Conservation (phyloP, 2,329 filamentous ascomycete species). For the Paecilomyces sp. region DNA sequence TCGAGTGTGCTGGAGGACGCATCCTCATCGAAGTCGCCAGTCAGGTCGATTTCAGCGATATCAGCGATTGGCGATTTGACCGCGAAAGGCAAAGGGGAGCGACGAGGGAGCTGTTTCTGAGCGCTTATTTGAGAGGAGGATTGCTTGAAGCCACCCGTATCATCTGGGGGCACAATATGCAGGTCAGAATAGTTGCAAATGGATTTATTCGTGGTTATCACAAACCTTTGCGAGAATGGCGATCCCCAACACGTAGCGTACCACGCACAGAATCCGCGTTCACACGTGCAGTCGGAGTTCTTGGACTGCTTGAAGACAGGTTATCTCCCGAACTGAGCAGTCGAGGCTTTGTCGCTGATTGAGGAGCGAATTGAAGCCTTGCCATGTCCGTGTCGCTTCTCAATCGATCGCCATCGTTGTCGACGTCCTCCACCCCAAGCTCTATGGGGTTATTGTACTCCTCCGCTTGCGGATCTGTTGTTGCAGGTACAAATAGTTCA, state of each 20-base stretch:
- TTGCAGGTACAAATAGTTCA: not conserved
- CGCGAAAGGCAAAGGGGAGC: conserved; percentile 8
- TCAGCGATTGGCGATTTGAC: conserved; percentile 18
- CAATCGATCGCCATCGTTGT: conserved; percentile 18
- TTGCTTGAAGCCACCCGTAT: conserved; percentile 10
- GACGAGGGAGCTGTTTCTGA: conserved; percentile 11
- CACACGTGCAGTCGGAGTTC: conserved; percentile 11
- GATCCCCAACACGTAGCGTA: conserved; percentile 2
- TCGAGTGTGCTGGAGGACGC: conserved; percentile 30
- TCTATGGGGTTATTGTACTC: conserved; percentile 7
- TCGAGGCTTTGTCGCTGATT: conserved; percentile 32
- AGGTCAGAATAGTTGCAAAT: not conserved
- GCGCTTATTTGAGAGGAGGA: conserved; percentile 11
- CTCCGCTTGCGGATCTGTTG: conserved; percentile 3
- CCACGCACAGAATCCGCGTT: conserved; percentile 6
- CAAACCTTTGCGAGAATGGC: conserved; percentile 19
- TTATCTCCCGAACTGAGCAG: conserved; percentile 27
- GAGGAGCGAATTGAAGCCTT: conserved; percentile 34
- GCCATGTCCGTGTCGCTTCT: conserved; percentile 33
- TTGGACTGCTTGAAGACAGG: conserved; percentile 12
- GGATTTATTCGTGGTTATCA: not conserved
- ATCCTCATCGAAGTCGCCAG: conserved; percentile 27
- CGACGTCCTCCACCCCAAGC: conserved; percentile 10
- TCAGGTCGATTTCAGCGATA: conserved; percentile 41
- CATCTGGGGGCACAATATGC: conserved; percentile 7